Conservation (phyloP, 352 stramenopile genomes). For the Globisporangium sylvaticum region DNA sequence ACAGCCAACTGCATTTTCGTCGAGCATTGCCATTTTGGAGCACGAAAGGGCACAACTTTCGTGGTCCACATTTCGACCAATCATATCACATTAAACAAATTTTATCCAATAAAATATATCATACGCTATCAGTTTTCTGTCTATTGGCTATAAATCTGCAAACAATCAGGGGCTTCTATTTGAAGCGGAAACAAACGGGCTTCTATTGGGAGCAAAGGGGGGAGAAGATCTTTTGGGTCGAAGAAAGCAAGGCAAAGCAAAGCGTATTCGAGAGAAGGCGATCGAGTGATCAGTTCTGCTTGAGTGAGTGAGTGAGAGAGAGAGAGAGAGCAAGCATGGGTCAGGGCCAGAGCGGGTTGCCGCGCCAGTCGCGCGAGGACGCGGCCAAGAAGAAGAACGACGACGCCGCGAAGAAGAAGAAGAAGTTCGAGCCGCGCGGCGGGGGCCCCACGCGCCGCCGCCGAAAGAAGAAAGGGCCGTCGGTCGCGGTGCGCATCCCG, state of each 20-base stretch:
- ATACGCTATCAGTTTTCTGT: background rate
- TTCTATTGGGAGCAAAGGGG: background rate
- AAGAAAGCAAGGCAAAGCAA: background rate
- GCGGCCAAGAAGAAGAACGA: constrained; percentile 88
- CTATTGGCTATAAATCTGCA: background rate
- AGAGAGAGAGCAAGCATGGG: constrained; percentile 44
- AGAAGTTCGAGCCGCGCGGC: constrained; percentile 90
- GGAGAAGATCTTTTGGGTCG: constrained; percentile 6
- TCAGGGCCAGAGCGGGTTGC: constrained; percentile 82
- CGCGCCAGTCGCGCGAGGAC: constrained; percentile 73
- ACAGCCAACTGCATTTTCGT: background rate
- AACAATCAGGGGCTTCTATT: background rate
- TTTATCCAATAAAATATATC: background rate
- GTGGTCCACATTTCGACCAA: background rate
- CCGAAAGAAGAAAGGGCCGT: constrained; percentile 91
- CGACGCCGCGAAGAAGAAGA: constrained; percentile 92
- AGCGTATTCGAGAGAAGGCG: background rate
- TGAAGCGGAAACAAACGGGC: background rate
- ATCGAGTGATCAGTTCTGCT: background rate
- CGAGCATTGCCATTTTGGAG: background rate
- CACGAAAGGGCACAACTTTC: background rate
- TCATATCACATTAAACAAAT: background rate
- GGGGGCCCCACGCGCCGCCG: constrained; percentile 83
- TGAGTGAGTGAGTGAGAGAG: background rate
- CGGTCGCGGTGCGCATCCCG: constrained; percentile 86